phyloP scores from a whole-genome alignment of 2,329 filamentous ascomycete genomes.

The Aspergillus sp. region DNA sequence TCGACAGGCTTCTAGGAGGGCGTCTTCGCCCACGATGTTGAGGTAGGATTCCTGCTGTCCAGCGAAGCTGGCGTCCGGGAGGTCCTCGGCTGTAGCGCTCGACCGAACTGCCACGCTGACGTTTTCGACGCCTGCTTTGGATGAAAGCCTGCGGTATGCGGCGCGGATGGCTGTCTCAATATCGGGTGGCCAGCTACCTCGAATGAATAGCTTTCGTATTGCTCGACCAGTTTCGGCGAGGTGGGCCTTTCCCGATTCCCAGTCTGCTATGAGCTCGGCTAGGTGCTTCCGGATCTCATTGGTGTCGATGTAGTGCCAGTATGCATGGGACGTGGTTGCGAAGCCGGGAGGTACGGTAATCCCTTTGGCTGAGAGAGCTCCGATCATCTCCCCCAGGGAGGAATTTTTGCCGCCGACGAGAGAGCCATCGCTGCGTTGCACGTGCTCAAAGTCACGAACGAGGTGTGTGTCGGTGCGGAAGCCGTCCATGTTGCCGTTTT shows the following conservation, averaged over 20 bases:
- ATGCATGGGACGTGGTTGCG: constrained; percentile 39
- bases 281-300: constrained; percentile 38
- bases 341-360: constrained; percentile 42
- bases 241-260: constrained; percentile 31
- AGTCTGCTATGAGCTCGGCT: constrained; percentile 29
- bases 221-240: constrained; percentile 32
- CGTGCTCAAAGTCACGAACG: constrained; percentile 27
- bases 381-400: constrained; percentile 44
- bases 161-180: constrained; percentile 31
- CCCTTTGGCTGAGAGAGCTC: constrained; percentile 29
- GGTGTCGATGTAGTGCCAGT: constrained; percentile 38
- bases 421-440: constrained; percentile 23
- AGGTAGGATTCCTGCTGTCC: constrained; percentile 43
- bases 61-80: constrained; percentile 45
- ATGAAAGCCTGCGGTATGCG: constrained; percentile 33
- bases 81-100: constrained; percentile 45
- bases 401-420: constrained; percentile 45
- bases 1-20: constrained; percentile 38
- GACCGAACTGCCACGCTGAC: constrained; percentile 43
- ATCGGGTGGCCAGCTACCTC: constrained; percentile 35
- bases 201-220: constrained; percentile 34
- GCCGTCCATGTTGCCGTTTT: neutral
- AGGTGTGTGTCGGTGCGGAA: constrained; percentile 1
- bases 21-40: constrained; percentile 37
- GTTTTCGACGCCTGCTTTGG: constrained; percentile 21